phyloP scores from a whole-genome alignment of 2,329 filamentous ascomycete species.

The Fusarium floridanum region DNA sequence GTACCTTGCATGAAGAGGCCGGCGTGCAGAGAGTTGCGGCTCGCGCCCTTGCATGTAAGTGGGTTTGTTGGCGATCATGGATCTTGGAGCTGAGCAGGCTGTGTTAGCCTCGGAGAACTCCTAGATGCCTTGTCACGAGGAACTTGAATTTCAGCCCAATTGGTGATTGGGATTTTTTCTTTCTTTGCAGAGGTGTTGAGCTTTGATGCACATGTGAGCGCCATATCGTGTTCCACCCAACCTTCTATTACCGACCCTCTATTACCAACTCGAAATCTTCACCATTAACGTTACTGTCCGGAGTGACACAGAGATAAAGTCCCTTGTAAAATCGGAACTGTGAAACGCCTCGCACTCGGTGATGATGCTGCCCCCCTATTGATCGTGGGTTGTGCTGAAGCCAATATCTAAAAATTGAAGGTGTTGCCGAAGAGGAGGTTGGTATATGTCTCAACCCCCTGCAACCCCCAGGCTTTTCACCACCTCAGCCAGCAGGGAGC shows the following conservation, averaged over 20 bases:
- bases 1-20: conserved; percentile 37
- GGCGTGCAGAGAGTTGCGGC: conserved; percentile 14
- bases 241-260: background rate
- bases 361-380: background rate
- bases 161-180: background rate
- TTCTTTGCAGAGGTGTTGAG: background rate
- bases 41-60: conserved; percentile 28
- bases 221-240: background rate
- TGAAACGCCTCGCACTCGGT: background rate
- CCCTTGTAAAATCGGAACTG: background rate
- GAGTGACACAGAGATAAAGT: background rate
- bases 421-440: conserved; percentile 6
- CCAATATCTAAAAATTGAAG: background rate
- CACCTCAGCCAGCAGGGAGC: background rate
- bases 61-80: conserved; percentile 14
- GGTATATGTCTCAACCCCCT: conserved; percentile 12
- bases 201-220: background rate
- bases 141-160: background rate
- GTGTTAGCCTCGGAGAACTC: conserved; percentile 1
- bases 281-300: background rate
- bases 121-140: background rate
- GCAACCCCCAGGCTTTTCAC: background rate
- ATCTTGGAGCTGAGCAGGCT: conserved; percentile 13
- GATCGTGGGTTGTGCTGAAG: background rate
- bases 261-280: background rate